Conservation (phyloP, 208 protist genomes). For the Novymonas esmeraldas region DNA sequence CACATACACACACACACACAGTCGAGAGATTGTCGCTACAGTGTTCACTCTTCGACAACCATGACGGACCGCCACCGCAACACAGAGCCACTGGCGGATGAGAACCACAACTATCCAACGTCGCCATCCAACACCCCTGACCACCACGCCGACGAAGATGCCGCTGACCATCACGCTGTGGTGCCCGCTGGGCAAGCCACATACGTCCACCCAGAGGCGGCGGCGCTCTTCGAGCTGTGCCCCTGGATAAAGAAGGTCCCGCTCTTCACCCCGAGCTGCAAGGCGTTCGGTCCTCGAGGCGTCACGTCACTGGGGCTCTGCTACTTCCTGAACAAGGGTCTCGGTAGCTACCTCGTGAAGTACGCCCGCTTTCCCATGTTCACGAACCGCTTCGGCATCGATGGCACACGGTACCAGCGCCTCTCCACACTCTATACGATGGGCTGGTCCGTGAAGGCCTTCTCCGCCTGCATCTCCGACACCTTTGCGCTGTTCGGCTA, state of each 20-base stretch:
- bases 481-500: constrained; percentile 59
- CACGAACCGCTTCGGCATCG: neutral
- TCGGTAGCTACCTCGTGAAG: neutral
- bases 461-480: constrained; percentile 28
- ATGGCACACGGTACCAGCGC: neutral
- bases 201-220: neutral
- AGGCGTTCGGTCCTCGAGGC: neutral
- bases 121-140: no score
- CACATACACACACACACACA: no score
- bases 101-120: no score
- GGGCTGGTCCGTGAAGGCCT: neutral
- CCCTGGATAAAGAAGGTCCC: neutral
- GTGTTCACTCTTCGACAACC: no score
- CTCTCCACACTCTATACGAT: neutral
- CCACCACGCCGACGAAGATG: no score
- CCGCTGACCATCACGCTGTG: no score
- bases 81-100: no score
- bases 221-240: neutral
- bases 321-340: neutral
- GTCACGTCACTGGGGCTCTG: neutral
- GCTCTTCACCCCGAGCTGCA: neutral
- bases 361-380: neutral
- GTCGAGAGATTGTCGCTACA: no score
- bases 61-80: no score
- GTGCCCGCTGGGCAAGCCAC: no score